Evolutionary conservation across 108 stramenopile species (phyloP).

Genomic region (Nitzschia palea): DNA sequence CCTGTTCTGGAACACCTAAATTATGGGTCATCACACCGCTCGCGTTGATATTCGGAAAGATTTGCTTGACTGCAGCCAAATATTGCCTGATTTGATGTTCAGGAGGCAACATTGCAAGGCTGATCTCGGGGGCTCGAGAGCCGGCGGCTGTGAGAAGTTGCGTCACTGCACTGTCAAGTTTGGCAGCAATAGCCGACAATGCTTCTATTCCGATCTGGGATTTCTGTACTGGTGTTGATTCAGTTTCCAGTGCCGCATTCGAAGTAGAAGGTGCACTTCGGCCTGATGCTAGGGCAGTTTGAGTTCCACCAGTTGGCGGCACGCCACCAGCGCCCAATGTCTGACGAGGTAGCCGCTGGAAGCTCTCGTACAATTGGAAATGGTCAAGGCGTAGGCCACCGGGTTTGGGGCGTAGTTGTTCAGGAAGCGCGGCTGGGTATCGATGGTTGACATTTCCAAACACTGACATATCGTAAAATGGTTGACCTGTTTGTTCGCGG

Average conservation of each 20-base stretch:
- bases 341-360: constrained; percentile 87
- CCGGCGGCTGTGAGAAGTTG: constrained; percentile 75
- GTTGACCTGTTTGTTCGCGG: constrained; percentile 85
- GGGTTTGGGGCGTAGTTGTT: constrained; percentile 90
- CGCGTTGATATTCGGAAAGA: constrained; percentile 51
- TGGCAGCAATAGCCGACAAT: constrained; percentile 65
- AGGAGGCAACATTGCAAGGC: constrained; percentile 81
- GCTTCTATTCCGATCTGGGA: constrained; percentile 60
- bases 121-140: constrained; percentile 82
- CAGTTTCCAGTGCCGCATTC: constrained; percentile 3
- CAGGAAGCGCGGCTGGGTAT: constrained; percentile 93
- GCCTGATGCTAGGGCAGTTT: constrained; percentile 5
- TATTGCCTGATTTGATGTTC: constrained; percentile 92
- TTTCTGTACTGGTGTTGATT: constrained; percentile 21
- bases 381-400: constrained; percentile 90
- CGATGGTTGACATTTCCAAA: constrained; percentile 79
- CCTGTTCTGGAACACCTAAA: constrained; percentile 71
- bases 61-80: constrained; percentile 82
- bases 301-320: constrained; percentile 14
- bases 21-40: constrained; percentile 45
- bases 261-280: constrained; percentile 5
- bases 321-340: constrained; percentile 49
- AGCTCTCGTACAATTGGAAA: constrained; percentile 96
- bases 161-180: constrained; percentile 78
- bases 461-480: constrained; percentile 94